These are phyloP conservation scores for Tylopilus balloui DNA, from an alignment of 768 basidiomycete genomes.

Conservation along the genomic window DNA sequence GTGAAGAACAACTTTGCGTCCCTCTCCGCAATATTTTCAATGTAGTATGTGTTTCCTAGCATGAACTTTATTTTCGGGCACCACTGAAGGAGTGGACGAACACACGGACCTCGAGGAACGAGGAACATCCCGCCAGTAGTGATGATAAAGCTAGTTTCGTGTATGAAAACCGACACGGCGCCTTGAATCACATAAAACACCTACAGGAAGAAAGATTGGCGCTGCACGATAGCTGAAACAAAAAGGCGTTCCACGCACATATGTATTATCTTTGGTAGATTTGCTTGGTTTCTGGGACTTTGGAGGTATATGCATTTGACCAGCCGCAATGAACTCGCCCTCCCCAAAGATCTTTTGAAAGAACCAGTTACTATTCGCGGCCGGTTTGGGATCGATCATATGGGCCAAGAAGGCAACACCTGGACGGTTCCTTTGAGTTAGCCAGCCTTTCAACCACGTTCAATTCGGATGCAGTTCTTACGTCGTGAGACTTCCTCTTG, in stretches of 20 bases:
- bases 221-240: not conserved
- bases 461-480: slow-evolving; percentile 39
- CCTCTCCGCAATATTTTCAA: slow-evolving; percentile 80
- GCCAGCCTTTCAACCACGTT: not conserved
- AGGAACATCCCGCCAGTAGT: slow-evolving; percentile 83
- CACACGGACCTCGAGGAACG: slow-evolving; percentile 76
- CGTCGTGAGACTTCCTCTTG: slow-evolving; percentile 64
- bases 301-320: slow-evolving; percentile 78
- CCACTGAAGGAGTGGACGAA: not conserved
- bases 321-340: slow-evolving; percentile 86
- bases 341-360: slow-evolving; percentile 94
- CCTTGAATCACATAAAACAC: slow-evolving; percentile 84
- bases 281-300: slow-evolving; percentile 82
- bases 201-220: slow-evolving; percentile 32
- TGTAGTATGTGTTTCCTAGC: slow-evolving; percentile 83
- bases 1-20: slow-evolving; percentile 88
- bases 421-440: slow-evolving; percentile 28
- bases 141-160: slow-evolving; percentile 73
- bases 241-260: slow-evolving; percentile 47
- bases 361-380: slow-evolving; percentile 64
- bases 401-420: slow-evolving; percentile 76
- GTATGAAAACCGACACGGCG: slow-evolving; percentile 80
- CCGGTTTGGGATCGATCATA: slow-evolving; percentile 58
- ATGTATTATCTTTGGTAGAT: slow-evolving; percentile 88
- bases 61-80: not conserved